phyloP scores from a whole-genome alignment of 1,284 basidiomycete genomes.

The Melampsora larici-populina region DNA sequence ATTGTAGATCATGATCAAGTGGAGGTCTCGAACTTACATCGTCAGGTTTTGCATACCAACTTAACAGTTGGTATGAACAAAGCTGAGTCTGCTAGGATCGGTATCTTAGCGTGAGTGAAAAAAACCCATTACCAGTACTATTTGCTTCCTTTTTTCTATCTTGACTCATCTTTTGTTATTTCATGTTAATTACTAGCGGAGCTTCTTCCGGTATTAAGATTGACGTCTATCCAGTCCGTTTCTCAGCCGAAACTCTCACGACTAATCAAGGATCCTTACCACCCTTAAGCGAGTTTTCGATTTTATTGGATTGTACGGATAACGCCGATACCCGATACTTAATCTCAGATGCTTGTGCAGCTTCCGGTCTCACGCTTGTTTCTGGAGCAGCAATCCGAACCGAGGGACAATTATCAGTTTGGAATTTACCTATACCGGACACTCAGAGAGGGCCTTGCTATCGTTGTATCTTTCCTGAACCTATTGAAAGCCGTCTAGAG shows the following conservation, averaged over 20 bases:
- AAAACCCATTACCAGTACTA: slow-evolving; percentile 13
- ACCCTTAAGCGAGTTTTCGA: slow-evolving; percentile 1
- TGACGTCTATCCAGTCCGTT: slow-evolving; percentile 59
- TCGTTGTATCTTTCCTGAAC: slow-evolving; percentile 83
- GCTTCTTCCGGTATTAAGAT: slow-evolving; percentile 64
- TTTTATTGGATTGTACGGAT: slow-evolving; percentile 93
- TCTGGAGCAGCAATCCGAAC: slow-evolving; percentile 88
- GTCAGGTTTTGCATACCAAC: slow-evolving; percentile 86
- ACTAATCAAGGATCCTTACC: slow-evolving; percentile 11
- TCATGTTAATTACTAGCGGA: slow-evolving; percentile 58
- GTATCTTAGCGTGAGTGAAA: slow-evolving; percentile 62
- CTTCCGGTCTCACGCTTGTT: slow-evolving; percentile 72
- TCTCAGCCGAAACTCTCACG: not conserved
- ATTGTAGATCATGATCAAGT: slow-evolving; percentile 90
- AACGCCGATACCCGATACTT: slow-evolving; percentile 89
- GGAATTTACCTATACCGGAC: slow-evolving; percentile 59
- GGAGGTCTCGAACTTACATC: slow-evolving; percentile 85
- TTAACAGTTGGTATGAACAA: slow-evolving; percentile 75
- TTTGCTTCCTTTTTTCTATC: not conserved
- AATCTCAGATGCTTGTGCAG: slow-evolving; percentile 82
- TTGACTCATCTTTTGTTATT: not conserved
- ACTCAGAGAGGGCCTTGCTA: slow-evolving; percentile 75
- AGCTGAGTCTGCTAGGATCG: slow-evolving; percentile 71
- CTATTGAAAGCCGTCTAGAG: slow-evolving; percentile 62
- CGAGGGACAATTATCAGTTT: slow-evolving; percentile 84